A percentile compares a stretch with the other conserved stretches of the same genome.
Conservation (phyloP, 1,139 yeast genomes). For the Hyphopichia khmerensis region DNA sequence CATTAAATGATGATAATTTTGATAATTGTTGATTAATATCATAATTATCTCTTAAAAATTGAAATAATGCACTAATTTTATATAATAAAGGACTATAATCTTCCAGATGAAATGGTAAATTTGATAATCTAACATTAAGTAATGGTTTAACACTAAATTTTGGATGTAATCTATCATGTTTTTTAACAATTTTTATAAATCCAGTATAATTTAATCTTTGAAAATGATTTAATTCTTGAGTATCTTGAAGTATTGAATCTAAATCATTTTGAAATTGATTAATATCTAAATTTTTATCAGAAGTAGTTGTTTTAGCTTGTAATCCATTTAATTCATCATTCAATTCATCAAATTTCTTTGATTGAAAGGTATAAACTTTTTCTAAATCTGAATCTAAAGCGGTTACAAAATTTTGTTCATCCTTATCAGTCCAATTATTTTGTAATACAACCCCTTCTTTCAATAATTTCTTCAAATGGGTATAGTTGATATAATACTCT, state of each 20-base stretch:
- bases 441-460: conserved; percentile 70
- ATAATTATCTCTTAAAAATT: conserved; percentile 71
- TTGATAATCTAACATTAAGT: conserved; percentile 81
- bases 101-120: conserved; percentile 89
- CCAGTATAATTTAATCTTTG: conserved; percentile 93
- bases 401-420: conserved; percentile 79
- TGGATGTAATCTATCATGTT: conserved; percentile 89
- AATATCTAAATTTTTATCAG: conserved; percentile 47
- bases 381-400: conserved; percentile 84
- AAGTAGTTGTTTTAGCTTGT: conserved; percentile 46
- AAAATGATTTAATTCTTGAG: conserved; percentile 87
- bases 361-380: conserved; percentile 89
- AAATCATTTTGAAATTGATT: conserved; percentile 58
- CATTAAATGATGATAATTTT: conserved; percentile 47
- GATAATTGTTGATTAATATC: conserved; percentile 40
- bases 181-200: conserved; percentile 88
- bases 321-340: conserved; percentile 62
- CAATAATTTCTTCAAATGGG: conserved; percentile 70
- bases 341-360: conserved; percentile 65
- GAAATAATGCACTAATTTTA: conserved; percentile 78
- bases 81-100: conserved; percentile 90
- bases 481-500: conserved; percentile 77
- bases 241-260: conserved; percentile 70
- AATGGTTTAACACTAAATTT: conserved; percentile 85
- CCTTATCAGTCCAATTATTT: conserved; percentile 70